Conservation (phyloP, 495 filamentous ascomycete genomes). For the Tuber aestivum region DNA sequence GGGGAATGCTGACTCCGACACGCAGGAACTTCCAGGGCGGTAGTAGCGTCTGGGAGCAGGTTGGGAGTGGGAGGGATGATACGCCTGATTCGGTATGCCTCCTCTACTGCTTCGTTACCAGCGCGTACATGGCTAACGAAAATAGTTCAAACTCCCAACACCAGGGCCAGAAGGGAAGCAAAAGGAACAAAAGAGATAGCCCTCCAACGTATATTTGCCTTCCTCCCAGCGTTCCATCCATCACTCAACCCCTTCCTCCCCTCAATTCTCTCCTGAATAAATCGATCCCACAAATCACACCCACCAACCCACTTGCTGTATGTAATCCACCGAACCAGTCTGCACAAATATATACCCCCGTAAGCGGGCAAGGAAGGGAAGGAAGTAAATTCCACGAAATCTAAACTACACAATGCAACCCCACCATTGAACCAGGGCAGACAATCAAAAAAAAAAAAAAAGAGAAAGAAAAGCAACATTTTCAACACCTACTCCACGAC, state of each 20-base stretch:
- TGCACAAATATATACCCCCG: background rate
- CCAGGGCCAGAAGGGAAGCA: slow-evolving; percentile 85
- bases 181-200: slow-evolving; percentile 70
- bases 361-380: background rate
- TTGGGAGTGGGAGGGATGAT: slow-evolving; percentile 71
- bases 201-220: background rate
- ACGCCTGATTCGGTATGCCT: slow-evolving; percentile 65
- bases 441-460: background rate
- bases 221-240: background rate
- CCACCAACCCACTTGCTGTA: background rate
- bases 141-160: slow-evolving; percentile 82
- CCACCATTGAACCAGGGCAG: background rate
- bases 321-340: background rate
- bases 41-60: slow-evolving; percentile 77
- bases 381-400: background rate
- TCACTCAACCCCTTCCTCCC: background rate
- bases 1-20: slow-evolving; percentile 7
- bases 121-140: background rate
- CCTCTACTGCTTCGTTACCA: slow-evolving; percentile 32
- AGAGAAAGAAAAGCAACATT: background rate
- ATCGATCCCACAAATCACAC: background rate
- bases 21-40: slow-evolving; percentile 96
- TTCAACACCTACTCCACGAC: background rate
- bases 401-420: background rate
- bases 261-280: background rate